phyloP scores from a whole-genome alignment of 179 eudicot species.

The Silene coronaria region DNA sequence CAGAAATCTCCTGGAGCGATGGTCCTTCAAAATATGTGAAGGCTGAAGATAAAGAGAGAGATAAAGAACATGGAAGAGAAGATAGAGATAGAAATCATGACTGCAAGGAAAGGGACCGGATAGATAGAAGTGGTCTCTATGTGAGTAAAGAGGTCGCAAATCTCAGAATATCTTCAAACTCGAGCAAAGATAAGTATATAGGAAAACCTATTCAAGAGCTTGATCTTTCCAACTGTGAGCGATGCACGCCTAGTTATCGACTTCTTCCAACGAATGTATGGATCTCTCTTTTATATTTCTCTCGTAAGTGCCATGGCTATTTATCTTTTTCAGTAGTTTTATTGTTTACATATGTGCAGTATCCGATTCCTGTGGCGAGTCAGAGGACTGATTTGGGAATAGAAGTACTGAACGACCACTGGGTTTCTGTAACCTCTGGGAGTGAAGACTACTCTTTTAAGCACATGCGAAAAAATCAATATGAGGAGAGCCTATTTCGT shows the following conservation, averaged over 20 bases:
- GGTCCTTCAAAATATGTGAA: constrained; percentile 47
- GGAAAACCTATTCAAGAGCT: constrained; percentile 89
- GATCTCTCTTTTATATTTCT: neutral
- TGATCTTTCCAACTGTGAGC: constrained; percentile 76
- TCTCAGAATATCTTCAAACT: constrained; percentile 32
- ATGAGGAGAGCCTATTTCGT: constrained; percentile 87
- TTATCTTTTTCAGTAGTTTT: neutral
- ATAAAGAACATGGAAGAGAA: constrained; percentile 48
- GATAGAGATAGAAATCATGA: constrained; percentile 38
- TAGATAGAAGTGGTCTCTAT: constrained; percentile 26
- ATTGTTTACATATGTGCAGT: constrained; percentile 39
- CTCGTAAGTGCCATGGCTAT: neutral
- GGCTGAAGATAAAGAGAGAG: constrained; percentile 61
- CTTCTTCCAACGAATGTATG: constrained; percentile 83
- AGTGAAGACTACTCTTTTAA: constrained; percentile 90
- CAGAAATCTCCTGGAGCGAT: constrained; percentile 60
- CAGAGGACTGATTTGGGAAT: constrained; percentile 77
- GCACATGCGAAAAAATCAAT: constrained; percentile 92
- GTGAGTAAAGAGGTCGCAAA: constrained; percentile 36
- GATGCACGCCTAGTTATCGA: constrained; percentile 89
- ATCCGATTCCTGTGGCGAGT: constrained; percentile 76
- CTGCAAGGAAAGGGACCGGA: constrained; percentile 33
- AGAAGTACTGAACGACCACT: constrained; percentile 78
- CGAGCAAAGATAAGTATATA: constrained; percentile 58
- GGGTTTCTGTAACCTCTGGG: constrained; percentile 96